Evolutionary conservation across 768 basidiomycete species (phyloP), one percentile per base, ranked within the genome.

Genomic region (Rickenella mellea): DNA sequence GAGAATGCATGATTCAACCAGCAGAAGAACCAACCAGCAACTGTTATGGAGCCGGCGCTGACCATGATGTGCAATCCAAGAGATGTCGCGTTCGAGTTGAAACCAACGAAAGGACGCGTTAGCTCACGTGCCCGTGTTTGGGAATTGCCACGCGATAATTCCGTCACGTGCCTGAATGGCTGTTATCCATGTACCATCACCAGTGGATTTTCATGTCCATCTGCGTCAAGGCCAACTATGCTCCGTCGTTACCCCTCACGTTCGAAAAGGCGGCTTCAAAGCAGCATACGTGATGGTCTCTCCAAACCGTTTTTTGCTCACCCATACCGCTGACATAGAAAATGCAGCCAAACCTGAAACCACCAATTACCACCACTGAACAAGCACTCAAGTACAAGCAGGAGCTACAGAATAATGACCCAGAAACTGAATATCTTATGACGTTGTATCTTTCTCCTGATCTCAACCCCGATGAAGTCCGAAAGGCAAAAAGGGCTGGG

Each of bases 161-260:
- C 20, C 8, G 49, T 48, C 46, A 64, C 61, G 61, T 48, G 51
- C 39, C 44, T 40, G 36, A 46, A 47, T 36, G 29, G 67, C 69
- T 63, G 63, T 64, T 30, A 64, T 80, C 48, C 56, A 66, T 10
- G 58, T 83, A 29, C 48, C 63, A 11, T 76, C 84, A 2, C 88
- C 90, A 12, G 83, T 87, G 25, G 90, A 92, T 67, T 94, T 96
- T 56, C 96, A 99, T 67, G 93, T 97, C 51, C 94, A 99, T 61
- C 78, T 99, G 22, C 79, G 96, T 30, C 90, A 98, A 58, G 91
- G 87, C 22, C 63, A 75, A 25, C 65, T 99, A 49, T 81, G 83
- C 20, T 65, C 75, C 41, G 74, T 98, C 11, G 91, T 98, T 27
- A 80, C 82, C 5, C 89, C 91, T 12, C 91, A 97, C 67, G 86